Conservation (phyloP, 306 rosid species). For the Inga laurina region DNA sequence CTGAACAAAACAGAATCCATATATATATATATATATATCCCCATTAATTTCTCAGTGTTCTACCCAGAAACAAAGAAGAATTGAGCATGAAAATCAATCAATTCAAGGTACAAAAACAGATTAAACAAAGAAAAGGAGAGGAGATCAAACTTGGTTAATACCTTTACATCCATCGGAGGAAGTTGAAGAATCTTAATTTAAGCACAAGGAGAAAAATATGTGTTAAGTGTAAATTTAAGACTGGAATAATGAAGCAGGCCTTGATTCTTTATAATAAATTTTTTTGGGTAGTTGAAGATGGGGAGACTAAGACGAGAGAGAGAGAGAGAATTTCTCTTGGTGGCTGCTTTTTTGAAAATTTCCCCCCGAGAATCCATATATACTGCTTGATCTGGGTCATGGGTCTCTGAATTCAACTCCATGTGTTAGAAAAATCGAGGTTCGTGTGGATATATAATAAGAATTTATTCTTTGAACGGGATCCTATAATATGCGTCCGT, state of each 20-base stretch:
- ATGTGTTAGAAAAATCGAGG: slow-evolving; percentile 43
- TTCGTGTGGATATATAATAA: not conserved
- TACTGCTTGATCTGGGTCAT: not conserved
- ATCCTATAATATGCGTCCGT: not conserved
- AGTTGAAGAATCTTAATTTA: slow-evolving; percentile 13
- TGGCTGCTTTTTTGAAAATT: not conserved
- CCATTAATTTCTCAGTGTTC: not conserved
- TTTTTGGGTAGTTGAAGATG: slow-evolving; percentile 29
- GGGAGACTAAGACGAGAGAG: not conserved
- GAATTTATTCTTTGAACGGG: slow-evolving; percentile 25
- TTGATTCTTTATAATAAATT: slow-evolving; percentile 7
- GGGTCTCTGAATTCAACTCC: slow-evolving; percentile 40
- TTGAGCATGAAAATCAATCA: not conserved
- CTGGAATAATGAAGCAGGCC: slow-evolving; percentile 1
- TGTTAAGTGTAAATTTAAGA: not conserved
- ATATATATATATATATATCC: not conserved
- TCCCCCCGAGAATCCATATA: not conserved
- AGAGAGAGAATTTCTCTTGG: slow-evolving; percentile 3
- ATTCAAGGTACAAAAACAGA: not conserved
- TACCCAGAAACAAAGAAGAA: not conserved
- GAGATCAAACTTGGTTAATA: slow-evolving; percentile 7
- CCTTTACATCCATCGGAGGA: slow-evolving; percentile 41
- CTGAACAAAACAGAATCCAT: slow-evolving; percentile 22
- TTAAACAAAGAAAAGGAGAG: not conserved
- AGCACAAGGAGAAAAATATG: not conserved